A percentile compares a stretch with the other conserved stretches of the same genome.
Conservation (phyloP, 1,139 yeast species). For the Zygoascus meyerae region DNA sequence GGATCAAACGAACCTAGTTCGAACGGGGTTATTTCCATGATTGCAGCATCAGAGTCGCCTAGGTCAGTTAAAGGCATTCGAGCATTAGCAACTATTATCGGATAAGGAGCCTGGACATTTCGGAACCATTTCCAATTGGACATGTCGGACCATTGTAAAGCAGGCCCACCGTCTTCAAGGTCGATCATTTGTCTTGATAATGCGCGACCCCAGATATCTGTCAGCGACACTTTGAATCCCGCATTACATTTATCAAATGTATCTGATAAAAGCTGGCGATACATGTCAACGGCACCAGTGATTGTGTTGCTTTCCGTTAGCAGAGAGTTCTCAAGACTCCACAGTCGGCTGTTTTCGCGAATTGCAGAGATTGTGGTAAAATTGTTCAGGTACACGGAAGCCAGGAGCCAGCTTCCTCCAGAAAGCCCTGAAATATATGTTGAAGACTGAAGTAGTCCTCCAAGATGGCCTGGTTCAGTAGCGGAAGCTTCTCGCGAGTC, state of each 20-base stretch:
- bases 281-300: slow-evolving; percentile 35
- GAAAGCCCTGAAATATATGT: slow-evolving; percentile 74
- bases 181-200: slow-evolving; percentile 63
- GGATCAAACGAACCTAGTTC: slow-evolving; percentile 92
- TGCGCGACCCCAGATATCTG: slow-evolving; percentile 85
- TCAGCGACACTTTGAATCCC: slow-evolving; percentile 61
- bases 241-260: slow-evolving; percentile 53
- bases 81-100: slow-evolving; percentile 71
- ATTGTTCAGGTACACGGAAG: slow-evolving; percentile 73
- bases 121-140: slow-evolving; percentile 46
- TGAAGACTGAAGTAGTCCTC: slow-evolving; percentile 69
- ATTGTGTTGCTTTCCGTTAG: slow-evolving; percentile 7
- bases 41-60: slow-evolving; percentile 58
- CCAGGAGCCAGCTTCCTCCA: slow-evolving; percentile 85
- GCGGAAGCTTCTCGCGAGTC: slow-evolving; percentile 61
- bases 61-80: slow-evolving; percentile 57
- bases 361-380: slow-evolving; percentile 65
- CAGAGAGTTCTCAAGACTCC: slow-evolving; percentile 51
- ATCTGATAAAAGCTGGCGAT: slow-evolving; percentile 43
- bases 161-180: slow-evolving; percentile 49
- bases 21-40: slow-evolving; percentile 71
- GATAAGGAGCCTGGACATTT: slow-evolving; percentile 70
- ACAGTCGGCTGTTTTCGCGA: slow-evolving; percentile 44
- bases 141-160: slow-evolving; percentile 59
- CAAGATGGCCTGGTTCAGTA: slow-evolving; percentile 53